A percentile compares a stretch with the other conserved stretches of the same genome.
phyloP scores from a whole-genome alignment of 2,329 filamentous ascomycete genomes.

The Nigrograna mackinnonii region DNA sequence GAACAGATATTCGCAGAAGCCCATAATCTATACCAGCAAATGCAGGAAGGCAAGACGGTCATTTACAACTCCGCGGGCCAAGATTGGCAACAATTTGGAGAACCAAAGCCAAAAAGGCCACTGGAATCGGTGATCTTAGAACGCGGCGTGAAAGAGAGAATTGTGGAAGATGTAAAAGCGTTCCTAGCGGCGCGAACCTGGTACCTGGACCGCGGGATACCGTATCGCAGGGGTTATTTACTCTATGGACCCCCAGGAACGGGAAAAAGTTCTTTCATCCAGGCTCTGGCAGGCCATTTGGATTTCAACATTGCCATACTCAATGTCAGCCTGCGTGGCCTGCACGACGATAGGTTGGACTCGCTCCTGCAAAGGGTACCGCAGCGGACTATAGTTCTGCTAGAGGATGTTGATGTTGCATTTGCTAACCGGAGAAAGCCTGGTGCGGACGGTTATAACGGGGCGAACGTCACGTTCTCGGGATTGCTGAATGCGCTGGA shows the following conservation, averaged over 20 bases:
- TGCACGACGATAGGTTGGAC: slow-evolving; percentile 88
- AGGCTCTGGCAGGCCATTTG: slow-evolving; percentile 88
- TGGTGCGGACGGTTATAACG: slow-evolving; percentile 81
- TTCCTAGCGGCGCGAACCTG: slow-evolving; percentile 80
- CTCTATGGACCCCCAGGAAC: slow-evolving; percentile 88
- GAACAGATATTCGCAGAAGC: slow-evolving; percentile 89
- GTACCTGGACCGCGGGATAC: slow-evolving; percentile 94
- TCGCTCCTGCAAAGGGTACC: slow-evolving; percentile 85
- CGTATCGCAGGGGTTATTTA: slow-evolving; percentile 86
- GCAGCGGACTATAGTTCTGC: slow-evolving; percentile 75
- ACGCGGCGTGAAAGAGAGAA: slow-evolving; percentile 77
- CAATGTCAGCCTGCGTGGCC: slow-evolving; percentile 84
- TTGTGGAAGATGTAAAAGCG: slow-evolving; percentile 79
- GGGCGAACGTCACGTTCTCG: slow-evolving; percentile 91
- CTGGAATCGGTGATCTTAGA: slow-evolving; percentile 87
- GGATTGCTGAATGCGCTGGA: slow-evolving; percentile 75
- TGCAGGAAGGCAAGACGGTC: slow-evolving; percentile 88
- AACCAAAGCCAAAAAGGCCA: slow-evolving; percentile 83
- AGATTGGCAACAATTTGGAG: slow-evolving; percentile 83
- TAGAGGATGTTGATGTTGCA: slow-evolving; percentile 91
- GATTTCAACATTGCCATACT: slow-evolving; percentile 93
- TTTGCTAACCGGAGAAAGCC: slow-evolving; percentile 80
- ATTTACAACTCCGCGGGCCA: slow-evolving; percentile 86
- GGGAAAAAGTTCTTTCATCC: slow-evolving; percentile 95
- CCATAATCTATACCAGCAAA: slow-evolving; percentile 75